Conservation (phyloP, 148 eudicot species). For the Fagopyrum homotropicum region DNA sequence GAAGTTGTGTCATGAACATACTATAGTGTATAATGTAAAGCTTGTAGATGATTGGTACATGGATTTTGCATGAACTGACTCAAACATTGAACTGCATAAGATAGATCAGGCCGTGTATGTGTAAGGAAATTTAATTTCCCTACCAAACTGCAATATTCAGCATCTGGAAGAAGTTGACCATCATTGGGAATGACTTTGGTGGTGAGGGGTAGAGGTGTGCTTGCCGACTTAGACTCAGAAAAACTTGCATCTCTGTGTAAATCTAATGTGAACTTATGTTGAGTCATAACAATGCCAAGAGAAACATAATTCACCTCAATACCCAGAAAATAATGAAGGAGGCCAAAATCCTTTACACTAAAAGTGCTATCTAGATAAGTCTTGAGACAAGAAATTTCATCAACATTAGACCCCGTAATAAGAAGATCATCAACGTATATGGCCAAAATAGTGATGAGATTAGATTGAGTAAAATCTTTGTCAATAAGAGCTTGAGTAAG, state of each 20-base stretch:
- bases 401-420: neutral
- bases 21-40: neutral
- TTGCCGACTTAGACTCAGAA: no score
- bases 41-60: neutral
- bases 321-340: neutral
- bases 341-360: neutral
- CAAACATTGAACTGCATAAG: neutral
- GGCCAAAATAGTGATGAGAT: neutral
- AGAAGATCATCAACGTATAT: neutral
- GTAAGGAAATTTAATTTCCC: neutral
- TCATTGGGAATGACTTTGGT: neutral
- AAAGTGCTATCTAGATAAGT: neutral
- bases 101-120: neutral
- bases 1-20: neutral
- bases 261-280: neutral
- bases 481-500: no score
- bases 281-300: neutral
- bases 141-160: neutral
- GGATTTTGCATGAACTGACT: neutral
- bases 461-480: no score
- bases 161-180: neutral
- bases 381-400: neutral
- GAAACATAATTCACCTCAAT: neutral
- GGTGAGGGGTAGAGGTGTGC: neutral
- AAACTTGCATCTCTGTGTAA: no score